phyloP scores from a whole-genome alignment of 2,329 filamentous ascomycete species.

The Sporothrix pseudoabietina region DNA sequence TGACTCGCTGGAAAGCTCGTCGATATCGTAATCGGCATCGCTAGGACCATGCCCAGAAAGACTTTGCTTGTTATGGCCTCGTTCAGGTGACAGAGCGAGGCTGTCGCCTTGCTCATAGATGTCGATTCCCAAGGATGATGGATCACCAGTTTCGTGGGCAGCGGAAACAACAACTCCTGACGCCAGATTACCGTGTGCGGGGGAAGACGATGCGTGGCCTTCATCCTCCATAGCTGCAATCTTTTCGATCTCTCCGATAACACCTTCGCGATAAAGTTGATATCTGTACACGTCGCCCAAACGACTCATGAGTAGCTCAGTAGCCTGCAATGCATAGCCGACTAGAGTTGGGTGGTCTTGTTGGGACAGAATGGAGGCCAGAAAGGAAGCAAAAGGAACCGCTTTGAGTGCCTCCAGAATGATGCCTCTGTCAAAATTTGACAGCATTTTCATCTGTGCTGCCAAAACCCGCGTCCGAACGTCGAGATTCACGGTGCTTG shows the following conservation, averaged over 20 bases:
- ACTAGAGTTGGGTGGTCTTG: conserved; percentile 89
- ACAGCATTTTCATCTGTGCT: conserved; percentile 97
- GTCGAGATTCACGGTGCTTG: conserved; percentile 92
- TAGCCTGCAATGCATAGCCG: conserved; percentile 82
- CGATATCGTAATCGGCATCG: neutral
- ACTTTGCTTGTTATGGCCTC: conserved; percentile 36
- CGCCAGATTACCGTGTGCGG: neutral
- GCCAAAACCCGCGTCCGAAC: conserved; percentile 93
- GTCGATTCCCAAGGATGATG: neutral
- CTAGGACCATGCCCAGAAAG: neutral
- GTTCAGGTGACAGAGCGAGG: conserved; percentile 22
- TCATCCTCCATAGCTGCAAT: conserved; percentile 57
- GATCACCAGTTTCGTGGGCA: too few relatives aligned
- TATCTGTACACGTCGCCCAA: conserved; percentile 88
- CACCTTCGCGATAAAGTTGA: conserved; percentile 95
- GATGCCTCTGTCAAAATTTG: conserved; percentile 83
- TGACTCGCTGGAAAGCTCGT: neutral
- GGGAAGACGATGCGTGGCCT: neutral
- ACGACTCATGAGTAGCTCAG: conserved; percentile 81
- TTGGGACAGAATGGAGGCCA: conserved; percentile 93
- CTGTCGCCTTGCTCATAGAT: neutral
- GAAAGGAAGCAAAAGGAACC: conserved; percentile 92
- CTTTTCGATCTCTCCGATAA: conserved; percentile 86
- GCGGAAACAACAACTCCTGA: neutral
- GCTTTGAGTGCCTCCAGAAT: conserved; percentile 81